Conservation (phyloP, 2,329 filamentous ascomycete genomes). For the Colletotrichum lini region DNA sequence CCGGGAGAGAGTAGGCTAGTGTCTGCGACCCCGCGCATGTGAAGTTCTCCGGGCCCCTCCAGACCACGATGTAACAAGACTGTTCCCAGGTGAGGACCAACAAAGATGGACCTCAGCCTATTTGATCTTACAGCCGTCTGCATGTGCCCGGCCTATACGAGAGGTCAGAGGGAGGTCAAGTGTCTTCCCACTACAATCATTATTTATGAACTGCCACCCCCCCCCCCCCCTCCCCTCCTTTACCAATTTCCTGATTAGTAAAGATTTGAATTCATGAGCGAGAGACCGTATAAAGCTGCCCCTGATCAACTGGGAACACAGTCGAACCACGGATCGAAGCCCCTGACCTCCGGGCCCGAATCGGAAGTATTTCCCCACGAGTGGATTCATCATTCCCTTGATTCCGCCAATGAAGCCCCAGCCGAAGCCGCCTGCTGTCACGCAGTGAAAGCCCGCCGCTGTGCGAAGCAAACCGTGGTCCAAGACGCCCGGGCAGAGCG, state of each 20-base stretch:
- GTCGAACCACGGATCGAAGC: neutral
- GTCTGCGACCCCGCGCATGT: slow-evolving; percentile 6
- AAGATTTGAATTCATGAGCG: too few species aligned
- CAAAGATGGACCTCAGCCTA: too few species aligned
- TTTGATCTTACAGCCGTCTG: too few species aligned
- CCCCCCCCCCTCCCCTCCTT: too few species aligned
- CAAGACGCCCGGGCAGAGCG: neutral
- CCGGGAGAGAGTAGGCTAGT: slow-evolving; percentile 15
- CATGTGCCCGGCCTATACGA: neutral
- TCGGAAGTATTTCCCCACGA: slow-evolving; percentile 16
- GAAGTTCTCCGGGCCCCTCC: neutral
- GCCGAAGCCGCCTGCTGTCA: neutral
- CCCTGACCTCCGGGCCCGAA: slow-evolving; percentile 12
- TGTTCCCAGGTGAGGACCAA: neutral
- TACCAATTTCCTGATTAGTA: too few species aligned
- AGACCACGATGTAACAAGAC: neutral
- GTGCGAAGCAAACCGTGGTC: too few species aligned
- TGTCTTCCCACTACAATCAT: too few species aligned
- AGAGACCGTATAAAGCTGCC: neutral
- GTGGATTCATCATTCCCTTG: slow-evolving; percentile 1
- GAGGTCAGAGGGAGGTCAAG: neutral
- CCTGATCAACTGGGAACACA: neutral
- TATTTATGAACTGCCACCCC: too few species aligned
- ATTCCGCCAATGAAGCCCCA: slow-evolving; percentile 22
- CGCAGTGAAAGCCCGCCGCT: neutral